Evolutionary conservation across 2,329 filamentous ascomycete genomes (phyloP), one percentile per base, ranked within the genome.

Genomic region (Cadophora sp.): DNA sequence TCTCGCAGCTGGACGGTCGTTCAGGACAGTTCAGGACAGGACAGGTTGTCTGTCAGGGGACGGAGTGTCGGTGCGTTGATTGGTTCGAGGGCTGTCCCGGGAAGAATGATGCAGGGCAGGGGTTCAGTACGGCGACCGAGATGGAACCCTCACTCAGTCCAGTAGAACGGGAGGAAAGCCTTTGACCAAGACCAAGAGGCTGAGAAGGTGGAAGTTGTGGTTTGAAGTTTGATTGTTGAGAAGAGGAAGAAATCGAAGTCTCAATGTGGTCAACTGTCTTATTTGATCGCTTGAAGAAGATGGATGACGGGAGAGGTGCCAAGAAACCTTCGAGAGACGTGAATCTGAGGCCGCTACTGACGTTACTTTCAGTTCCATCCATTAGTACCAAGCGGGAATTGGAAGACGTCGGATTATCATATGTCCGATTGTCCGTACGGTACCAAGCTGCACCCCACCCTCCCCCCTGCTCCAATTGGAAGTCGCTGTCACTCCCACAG

Each of bases 31-130:
- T 30, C 27, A 50, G 45, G 47, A 39, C 43, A 59, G 62, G 62
- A 64, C 56, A 59, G 55, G 59, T 62, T 50, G 45, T 51, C 47
- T 39, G 48, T 48, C 45, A 62, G 33, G 59, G 59, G 59, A 51
- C 18, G 47, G 39, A n/a, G 22, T 16, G 22, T 18, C 53, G 33
- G 18, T 59, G 56, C 56, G 36, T 30, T 39, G 53, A 39, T 41
- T 58, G 53, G 53, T 33, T 30, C 36, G 33, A 30, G 50, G 18
- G 0, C 36, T n/a, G 16, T n/a, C 43, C 43, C 16, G 45, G 18
- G n/a, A 20, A 20, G n/a, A n/a, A 18, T 18, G 43, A 18, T 45
- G 43, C n/a, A 22, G 55, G 33, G 33, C 55, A 39, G 36, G 36
- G 55, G n/a, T 58, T 27, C 24, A 33, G 27, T 53, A 53, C 50